Conservation (phyloP, 1,139 yeast species). For the Taphrina confusa region DNA sequence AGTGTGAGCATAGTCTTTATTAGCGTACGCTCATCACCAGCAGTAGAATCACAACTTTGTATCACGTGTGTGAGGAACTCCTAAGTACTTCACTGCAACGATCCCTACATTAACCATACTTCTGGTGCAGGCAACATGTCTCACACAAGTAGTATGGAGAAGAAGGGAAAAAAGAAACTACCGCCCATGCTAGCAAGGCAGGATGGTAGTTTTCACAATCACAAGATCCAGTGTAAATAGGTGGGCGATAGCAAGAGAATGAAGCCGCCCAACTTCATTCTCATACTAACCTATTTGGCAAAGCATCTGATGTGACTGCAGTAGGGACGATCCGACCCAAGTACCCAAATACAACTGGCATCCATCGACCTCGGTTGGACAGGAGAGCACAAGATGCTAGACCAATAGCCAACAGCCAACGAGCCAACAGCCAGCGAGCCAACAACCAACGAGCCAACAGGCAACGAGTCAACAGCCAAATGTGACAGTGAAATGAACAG, state of each 20-base stretch:
- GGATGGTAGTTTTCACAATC: not conserved
- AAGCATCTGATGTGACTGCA: not conserved
- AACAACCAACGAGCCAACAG: no score
- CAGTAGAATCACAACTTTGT: no score
- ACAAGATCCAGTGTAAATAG: not conserved
- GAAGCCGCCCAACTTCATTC: constrained; percentile 3
- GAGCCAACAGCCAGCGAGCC: no score
- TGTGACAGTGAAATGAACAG: no score
- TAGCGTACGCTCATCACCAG: no score
- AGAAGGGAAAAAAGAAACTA: not conserved
- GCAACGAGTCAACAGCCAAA: no score
- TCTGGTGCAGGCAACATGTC: not conserved
- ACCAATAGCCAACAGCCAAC: no score
- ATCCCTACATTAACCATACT: constrained; percentile 2
- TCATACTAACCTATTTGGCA: not conserved
- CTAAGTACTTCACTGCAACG: no score
- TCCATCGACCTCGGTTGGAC: not conserved
- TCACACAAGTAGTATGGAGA: not conserved
- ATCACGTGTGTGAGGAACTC: no score
- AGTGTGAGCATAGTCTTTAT: no score
- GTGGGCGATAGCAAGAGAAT: not conserved
- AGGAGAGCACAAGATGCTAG: not conserved
- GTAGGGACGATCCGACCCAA: not conserved
- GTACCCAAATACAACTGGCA: not conserved
- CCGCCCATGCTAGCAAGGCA: not conserved